phyloP scores from a whole-genome alignment of 2,329 filamentous ascomycete species.

The Exophiala mesophila region DNA sequence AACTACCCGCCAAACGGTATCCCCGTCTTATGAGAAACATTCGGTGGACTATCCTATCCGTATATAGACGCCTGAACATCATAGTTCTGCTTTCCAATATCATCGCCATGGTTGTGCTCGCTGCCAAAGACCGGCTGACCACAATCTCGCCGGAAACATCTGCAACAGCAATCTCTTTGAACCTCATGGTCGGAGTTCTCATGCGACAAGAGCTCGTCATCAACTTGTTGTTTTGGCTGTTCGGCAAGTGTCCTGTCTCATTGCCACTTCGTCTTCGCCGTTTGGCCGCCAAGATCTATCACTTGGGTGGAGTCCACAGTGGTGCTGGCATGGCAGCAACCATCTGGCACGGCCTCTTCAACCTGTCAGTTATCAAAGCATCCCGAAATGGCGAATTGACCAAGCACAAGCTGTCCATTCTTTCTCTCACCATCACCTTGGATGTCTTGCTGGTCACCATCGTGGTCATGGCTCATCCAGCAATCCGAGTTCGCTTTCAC shows the following conservation, averaged over 20 bases:
- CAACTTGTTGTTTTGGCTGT: conserved; percentile 46
- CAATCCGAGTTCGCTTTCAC: conserved; percentile 58
- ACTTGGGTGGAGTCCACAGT: conserved; percentile 52
- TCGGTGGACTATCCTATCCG: conserved; percentile 35
- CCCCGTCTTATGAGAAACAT: conserved; percentile 29
- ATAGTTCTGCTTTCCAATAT: conserved; percentile 39
- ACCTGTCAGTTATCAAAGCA: conserved; percentile 31
- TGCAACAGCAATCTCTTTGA: conserved; percentile 42
- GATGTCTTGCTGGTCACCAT: conserved; percentile 55
- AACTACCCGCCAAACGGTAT: conserved; percentile 26
- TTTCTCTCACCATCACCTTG: conserved; percentile 55
- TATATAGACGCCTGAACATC: conserved; percentile 42
- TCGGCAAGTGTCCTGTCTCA: conserved; percentile 42
- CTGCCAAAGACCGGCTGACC: conserved; percentile 33
- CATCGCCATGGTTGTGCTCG: conserved; percentile 34
- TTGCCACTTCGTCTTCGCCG: conserved; percentile 44
- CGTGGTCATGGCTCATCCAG: conserved; percentile 59
- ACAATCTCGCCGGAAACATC: conserved; percentile 28
- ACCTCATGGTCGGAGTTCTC: conserved; percentile 44
- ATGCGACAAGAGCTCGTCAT: conserved; percentile 52
- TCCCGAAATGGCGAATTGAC: conserved; percentile 4
- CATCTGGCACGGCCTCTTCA: conserved; percentile 44
- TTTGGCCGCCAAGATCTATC: conserved; percentile 47
- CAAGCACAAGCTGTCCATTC: conserved; percentile 35
- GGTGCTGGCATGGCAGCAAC: conserved; percentile 47